phyloP scores from a whole-genome alignment of 2,329 filamentous ascomycete genomes.

The Claviceps sp. region DNA sequence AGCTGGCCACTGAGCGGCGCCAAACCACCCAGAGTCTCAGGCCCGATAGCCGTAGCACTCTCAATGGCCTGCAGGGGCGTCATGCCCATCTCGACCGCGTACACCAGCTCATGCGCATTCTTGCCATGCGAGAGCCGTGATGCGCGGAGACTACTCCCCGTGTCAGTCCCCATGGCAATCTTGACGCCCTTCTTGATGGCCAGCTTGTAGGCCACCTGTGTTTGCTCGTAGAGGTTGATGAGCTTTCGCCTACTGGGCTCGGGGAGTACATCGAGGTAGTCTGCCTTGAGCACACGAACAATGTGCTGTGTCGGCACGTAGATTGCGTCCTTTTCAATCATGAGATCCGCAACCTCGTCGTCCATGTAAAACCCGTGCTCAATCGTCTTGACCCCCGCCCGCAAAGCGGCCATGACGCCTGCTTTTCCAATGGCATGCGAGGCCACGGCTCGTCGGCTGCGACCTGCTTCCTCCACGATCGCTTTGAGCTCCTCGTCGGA shows the following conservation, averaged over 20 bases:
- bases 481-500: constrained; percentile 23
- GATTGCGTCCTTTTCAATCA: constrained; percentile 22
- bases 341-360: constrained; percentile 25
- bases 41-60: constrained; percentile 30
- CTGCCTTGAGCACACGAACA: constrained; percentile 16
- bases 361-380: constrained; percentile 29
- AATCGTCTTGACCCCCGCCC: constrained; percentile 23
- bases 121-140: constrained; percentile 13
- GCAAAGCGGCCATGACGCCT: constrained; percentile 24
- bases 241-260: constrained; percentile 9
- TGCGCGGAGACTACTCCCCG: constrained; percentile 18
- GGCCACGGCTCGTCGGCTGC: constrained; percentile 23
- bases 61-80: constrained; percentile 36
- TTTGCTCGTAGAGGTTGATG: constrained; percentile 21
- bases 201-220: constrained; percentile 22
- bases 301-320: constrained; percentile 27
- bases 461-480: constrained; percentile 24
- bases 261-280: constrained; percentile 20
- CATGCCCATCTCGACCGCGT: constrained; percentile 35
- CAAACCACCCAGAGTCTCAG: constrained; percentile 27
- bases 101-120: constrained; percentile 29
- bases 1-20: constrained; percentile 32
- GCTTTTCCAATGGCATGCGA: constrained; percentile 28
- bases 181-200: constrained; percentile 23
- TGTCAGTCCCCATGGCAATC: constrained; percentile 29